phyloP scores from a whole-genome alignment of 768 basidiomycete species.

The Leccinum olivaceopallidum region DNA sequence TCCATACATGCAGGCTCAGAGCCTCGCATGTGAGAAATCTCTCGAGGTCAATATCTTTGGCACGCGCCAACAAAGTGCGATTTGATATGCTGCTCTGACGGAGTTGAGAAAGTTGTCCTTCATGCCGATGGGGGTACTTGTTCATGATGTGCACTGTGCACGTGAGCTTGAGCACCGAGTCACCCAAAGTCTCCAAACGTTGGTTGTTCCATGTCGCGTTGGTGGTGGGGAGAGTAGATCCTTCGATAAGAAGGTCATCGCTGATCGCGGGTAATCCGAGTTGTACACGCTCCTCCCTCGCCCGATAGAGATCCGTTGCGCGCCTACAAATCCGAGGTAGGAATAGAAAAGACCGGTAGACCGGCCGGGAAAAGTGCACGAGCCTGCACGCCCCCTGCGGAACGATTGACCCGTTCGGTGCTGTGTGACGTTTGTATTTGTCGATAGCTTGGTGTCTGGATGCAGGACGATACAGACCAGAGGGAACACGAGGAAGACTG shows the following conservation, averaged over 20 bases:
- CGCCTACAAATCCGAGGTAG: slow-evolving; percentile 70
- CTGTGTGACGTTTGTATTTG: slow-evolving; percentile 25
- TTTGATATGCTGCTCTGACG: slow-evolving; percentile 71
- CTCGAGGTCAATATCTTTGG: slow-evolving; percentile 63
- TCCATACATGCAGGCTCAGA: slow-evolving; percentile 57
- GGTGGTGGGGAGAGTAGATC: slow-evolving; percentile 72
- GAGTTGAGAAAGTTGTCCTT: slow-evolving; percentile 75
- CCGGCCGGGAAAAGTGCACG: slow-evolving; percentile 50
- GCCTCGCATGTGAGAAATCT: slow-evolving; percentile 62
- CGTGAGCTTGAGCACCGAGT: slow-evolving; percentile 76
- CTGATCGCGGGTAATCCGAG: slow-evolving; percentile 63
- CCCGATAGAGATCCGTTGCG: slow-evolving; percentile 66
- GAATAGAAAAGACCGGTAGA: slow-evolving; percentile 53
- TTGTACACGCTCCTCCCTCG: slow-evolving; percentile 45
- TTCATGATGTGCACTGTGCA: slow-evolving; percentile 78
- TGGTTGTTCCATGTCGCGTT: slow-evolving; percentile 74
- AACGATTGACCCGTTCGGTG: slow-evolving; percentile 35
- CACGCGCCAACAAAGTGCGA: slow-evolving; percentile 64
- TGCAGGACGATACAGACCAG: slow-evolving; percentile 40
- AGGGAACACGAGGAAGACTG: slow-evolving; percentile 42
- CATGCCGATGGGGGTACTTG: slow-evolving; percentile 73
- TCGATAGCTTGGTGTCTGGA: slow-evolving; percentile 28
- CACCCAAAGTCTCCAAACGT: slow-evolving; percentile 84
- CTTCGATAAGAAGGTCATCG: slow-evolving; percentile 63
- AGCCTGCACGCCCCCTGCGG: slow-evolving; percentile 52